Evolutionary conservation across 2,329 filamentous ascomycete species (phyloP), one percentile per base, ranked within the genome.

Genomic region (Aureobasidium sp.): DNA sequence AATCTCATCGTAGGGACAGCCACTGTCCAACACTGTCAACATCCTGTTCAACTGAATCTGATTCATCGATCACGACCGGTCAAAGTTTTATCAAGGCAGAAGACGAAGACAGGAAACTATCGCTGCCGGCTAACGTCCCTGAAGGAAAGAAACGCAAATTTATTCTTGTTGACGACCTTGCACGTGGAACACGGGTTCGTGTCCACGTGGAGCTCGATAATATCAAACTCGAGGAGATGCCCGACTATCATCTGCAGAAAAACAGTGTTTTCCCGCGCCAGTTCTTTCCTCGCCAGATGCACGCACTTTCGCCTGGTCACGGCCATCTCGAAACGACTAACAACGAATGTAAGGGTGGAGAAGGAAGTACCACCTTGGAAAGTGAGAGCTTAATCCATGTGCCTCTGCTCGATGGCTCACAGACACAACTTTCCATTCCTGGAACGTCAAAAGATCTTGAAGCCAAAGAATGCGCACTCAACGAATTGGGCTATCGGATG

Each of bases 71-170:
- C 22, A 25, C 44, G 4, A 34, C 41, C 14, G 31, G 15, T 14
- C 36, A 41, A 6, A 74, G 70, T 49, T 72, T 71, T 63, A 64
- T 73, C 34, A 76, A 77, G 66, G 31, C 37, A 22, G 79, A 82
- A 63, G 79, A 81, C 65, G 80, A 87, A 69, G 82, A 84, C 64
- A 72, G 73, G 78, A 87, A 80, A 58, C 83, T 86, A 17, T 85
- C 86, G 53, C 84, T 97, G 48, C 97, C 97, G 74, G 90, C 91
- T 53, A 88, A 94, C 67, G 83, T 96, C 58, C 91, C 92, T 1
- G 91, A 94, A 70, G 87, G 88, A 58, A 96, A 96, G 78, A 90
- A 91, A 71, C 88, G 93, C 72, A 97, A 97, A 76, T 97, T 97
- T 75, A 96, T 97, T 68, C 84, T 97, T 11, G 91, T 97, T 31